phyloP scores from a whole-genome alignment of 768 basidiomycete species.

The Agaricus bisporus region DNA sequence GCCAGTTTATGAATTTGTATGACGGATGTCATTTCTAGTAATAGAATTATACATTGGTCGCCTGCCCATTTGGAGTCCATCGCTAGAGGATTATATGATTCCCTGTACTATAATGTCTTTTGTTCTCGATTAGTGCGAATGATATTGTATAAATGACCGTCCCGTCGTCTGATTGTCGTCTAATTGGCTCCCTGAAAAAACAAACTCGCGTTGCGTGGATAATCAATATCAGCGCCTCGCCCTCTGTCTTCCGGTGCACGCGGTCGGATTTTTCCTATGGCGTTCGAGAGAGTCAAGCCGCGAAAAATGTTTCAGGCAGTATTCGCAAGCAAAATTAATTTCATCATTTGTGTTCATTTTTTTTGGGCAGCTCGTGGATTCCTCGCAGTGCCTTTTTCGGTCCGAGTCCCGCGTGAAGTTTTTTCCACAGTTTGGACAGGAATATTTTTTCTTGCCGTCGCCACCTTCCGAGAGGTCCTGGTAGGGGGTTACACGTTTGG shows the following conservation, averaged over 20 bases:
- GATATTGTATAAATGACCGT: too few relatives aligned
- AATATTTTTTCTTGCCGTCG: neutral
- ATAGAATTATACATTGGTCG: too few relatives aligned
- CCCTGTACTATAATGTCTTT: too few relatives aligned
- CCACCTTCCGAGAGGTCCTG: neutral
- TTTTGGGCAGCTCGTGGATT: neutral
- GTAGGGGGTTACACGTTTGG: neutral
- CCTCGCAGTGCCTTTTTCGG: conserved; percentile 1
- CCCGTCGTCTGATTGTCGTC: too few relatives aligned
- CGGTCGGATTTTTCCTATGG: neutral
- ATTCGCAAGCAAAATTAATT: neutral
- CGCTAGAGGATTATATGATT: too few relatives aligned
- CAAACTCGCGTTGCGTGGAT: too few relatives aligned
- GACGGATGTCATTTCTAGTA: too few relatives aligned
- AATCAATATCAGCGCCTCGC: neutral
- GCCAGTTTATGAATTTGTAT: too few relatives aligned
- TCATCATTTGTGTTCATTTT: neutral
- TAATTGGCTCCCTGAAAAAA: too few relatives aligned
- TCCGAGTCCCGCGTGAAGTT: conserved; percentile 1
- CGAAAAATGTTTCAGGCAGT: neutral
- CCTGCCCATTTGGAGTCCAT: too few relatives aligned
- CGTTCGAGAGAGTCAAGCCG: neutral
- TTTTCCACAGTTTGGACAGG: neutral
- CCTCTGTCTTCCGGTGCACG: neutral
- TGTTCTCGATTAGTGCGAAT: too few relatives aligned